phyloP scores from a whole-genome alignment of 495 filamentous ascomycete genomes.

The Aspergillus avenaceus region DNA sequence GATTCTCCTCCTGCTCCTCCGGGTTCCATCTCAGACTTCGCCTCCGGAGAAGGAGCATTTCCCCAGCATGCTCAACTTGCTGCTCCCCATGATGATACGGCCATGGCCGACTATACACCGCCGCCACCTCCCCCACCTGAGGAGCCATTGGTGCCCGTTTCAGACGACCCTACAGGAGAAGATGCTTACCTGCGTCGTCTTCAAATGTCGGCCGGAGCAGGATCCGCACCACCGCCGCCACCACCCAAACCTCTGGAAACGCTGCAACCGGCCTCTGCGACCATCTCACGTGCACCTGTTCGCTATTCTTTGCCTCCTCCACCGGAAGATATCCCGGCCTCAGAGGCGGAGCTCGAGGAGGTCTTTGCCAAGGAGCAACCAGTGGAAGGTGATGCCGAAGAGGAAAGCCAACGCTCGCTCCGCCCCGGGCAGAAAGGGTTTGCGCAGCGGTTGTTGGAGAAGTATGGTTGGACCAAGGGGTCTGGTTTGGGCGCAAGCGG shows the following conservation, averaged over 20 bases:
- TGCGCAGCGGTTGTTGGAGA: slow-evolving; percentile 79
- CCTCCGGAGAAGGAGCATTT: slow-evolving; percentile 69
- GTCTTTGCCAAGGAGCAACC: slow-evolving; percentile 50
- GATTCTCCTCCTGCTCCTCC: slow-evolving; percentile 32
- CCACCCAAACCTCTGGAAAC: slow-evolving; percentile 31
- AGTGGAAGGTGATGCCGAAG: slow-evolving; percentile 37
- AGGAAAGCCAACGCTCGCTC: slow-evolving; percentile 55
- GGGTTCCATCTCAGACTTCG: slow-evolving; percentile 44
- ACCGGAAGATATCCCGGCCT: slow-evolving; percentile 50
- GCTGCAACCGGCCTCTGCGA: slow-evolving; percentile 42
- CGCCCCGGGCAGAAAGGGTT: slow-evolving; percentile 81
- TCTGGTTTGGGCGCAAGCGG: slow-evolving; percentile 76
- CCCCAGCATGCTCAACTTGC: slow-evolving; percentile 55
- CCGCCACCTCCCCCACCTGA: slow-evolving; percentile 33
- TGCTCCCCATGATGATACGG: slow-evolving; percentile 9
- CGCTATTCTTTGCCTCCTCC: slow-evolving; percentile 69
- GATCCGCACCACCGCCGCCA: slow-evolving; percentile 31
- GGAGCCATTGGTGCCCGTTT: slow-evolving; percentile 34
- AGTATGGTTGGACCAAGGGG: slow-evolving; percentile 90
- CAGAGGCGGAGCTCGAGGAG: slow-evolving; percentile 53
- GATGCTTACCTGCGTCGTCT: slow-evolving; percentile 64
- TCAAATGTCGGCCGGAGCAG: slow-evolving; percentile 34
- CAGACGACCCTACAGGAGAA: slow-evolving; percentile 58
- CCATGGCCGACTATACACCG: slow-evolving; percentile 12
- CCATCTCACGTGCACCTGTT: slow-evolving; percentile 83